Evolutionary conservation across 305 asterid species (phyloP), one percentile per base, ranked within the genome.

Genomic region (Caryopteris hybrid): DNA sequence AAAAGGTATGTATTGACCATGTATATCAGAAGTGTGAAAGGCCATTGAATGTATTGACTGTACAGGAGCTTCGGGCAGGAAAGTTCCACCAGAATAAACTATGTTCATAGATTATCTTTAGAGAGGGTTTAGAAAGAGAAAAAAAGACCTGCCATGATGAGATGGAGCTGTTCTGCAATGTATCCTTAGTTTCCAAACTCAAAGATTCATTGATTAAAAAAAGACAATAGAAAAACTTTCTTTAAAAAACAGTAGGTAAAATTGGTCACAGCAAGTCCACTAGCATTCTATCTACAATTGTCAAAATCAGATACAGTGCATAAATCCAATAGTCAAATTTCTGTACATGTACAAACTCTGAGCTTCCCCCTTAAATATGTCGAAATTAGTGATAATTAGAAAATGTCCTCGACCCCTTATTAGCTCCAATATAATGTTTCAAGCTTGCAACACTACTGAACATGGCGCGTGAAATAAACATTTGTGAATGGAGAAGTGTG

Each of bases 381-480:
- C 61, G 36, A 64, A 39, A 72, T 46, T 48, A 57, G 31, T 21
- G 66, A 64, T 56, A 33, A 38, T 39, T 23, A 25, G 17, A 22
- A 50, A 73, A 38, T 17, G 53, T 20, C 36, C 27, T 16, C 7
- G 4, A 52, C 53, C 17, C 43, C 54, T 43, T 65, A 36, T 52
- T 33, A 64, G 59, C 58, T 64, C 31, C 61, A 23, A 31, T 27
- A 50, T 34, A 39, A 31, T 8, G 46, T 18, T 54, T 53, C 25
- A 66, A 45, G 50, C 46, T 33, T 70, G 50, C 14, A 12, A 16
- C 39, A 22, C 46, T 27, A 29, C 17, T 8, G 25, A 57, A 69
- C 64, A 64, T 59, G 54, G 54, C 38, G 61, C 3, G 6, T 39
- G 64, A 64, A 45, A 58, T 16, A 45, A 39, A 51, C 5, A 68